Conservation (phyloP, 345 rosid species). For the Citrus maxima region DNA sequence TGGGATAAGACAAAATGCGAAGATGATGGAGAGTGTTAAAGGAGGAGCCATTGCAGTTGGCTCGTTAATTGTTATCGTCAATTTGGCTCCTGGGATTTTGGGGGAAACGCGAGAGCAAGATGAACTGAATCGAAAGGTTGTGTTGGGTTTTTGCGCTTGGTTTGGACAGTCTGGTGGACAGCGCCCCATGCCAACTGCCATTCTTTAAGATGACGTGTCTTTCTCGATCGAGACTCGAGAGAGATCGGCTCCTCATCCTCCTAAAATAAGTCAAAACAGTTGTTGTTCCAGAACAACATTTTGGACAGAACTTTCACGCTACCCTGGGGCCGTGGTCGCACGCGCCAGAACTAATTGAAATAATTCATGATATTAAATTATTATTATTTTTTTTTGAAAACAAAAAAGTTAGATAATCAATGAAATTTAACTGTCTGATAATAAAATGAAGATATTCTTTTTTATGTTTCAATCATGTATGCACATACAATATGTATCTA, state of each 20-base stretch:
- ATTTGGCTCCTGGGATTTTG: not conserved
- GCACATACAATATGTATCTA: no score
- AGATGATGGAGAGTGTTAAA: not conserved
- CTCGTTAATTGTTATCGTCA: not conserved
- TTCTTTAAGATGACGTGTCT: not conserved
- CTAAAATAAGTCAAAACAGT: no score
- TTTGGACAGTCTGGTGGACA: not conserved
- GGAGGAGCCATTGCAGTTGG: constrained; percentile 18
- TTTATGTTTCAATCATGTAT: no score
- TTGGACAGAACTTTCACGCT: not conserved
- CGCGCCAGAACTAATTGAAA: not conserved
- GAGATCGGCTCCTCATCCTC: no score
- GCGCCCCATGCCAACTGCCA: not conserved
- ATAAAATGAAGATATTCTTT: no score
- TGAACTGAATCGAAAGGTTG: not conserved
- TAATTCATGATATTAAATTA: no score
- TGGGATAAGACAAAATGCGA: constrained; percentile 21
- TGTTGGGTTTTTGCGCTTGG: not conserved
- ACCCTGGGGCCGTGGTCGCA: not conserved
- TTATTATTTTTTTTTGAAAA: no score
- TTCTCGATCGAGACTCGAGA: not conserved
- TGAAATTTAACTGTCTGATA: no score
- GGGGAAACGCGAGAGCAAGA: not conserved
- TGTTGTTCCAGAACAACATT: no score
- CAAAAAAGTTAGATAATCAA: no score